These are phyloP conservation scores for Serendipita sp. DNA, from an alignment of 768 basidiomycete genomes.

Conservation along the genomic window DNA sequence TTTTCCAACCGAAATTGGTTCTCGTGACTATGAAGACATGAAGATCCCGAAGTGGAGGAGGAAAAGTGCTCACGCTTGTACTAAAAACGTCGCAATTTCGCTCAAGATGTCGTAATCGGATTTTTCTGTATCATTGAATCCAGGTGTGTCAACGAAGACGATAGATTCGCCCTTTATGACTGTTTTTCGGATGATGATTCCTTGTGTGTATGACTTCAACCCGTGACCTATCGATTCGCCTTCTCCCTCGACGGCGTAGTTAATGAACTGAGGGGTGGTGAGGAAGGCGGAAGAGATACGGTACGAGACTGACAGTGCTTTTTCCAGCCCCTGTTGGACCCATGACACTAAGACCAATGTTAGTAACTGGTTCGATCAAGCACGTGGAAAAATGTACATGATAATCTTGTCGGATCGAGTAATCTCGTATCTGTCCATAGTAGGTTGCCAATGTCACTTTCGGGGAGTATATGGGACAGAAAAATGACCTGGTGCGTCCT, in stretches of 20 bases:
- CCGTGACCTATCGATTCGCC: neutral
- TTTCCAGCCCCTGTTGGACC: too few relatives aligned
- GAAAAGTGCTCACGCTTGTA: neutral
- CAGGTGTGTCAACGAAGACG: constrained; percentile 15
- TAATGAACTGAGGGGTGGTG: too few relatives aligned
- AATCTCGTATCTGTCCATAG: too few relatives aligned
- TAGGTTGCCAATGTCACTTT: too few relatives aligned
- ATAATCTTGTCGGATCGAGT: too few relatives aligned
- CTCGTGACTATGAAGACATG: neutral
- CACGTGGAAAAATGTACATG: too few relatives aligned
- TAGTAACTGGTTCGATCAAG: too few relatives aligned
- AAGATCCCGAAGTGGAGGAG: neutral
- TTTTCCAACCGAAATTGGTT: neutral
- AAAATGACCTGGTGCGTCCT: too few relatives aligned
- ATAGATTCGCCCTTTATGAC: constrained; percentile 6
- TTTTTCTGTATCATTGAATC: constrained; percentile 14
- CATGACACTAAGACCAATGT: too few relatives aligned
- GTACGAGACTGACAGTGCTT: too few relatives aligned
- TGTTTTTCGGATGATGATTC: neutral
- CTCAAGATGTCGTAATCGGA: constrained; percentile 14
- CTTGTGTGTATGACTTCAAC: neutral
- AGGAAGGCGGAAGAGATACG: too few relatives aligned
- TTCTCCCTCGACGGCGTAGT: neutral
- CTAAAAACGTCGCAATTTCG: constrained; percentile 7
- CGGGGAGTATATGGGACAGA: too few relatives aligned